These are phyloP conservation scores for Avena eriantha DNA, from an alignment of 176 grass and related monocot species.

Conservation along the genomic window DNA sequence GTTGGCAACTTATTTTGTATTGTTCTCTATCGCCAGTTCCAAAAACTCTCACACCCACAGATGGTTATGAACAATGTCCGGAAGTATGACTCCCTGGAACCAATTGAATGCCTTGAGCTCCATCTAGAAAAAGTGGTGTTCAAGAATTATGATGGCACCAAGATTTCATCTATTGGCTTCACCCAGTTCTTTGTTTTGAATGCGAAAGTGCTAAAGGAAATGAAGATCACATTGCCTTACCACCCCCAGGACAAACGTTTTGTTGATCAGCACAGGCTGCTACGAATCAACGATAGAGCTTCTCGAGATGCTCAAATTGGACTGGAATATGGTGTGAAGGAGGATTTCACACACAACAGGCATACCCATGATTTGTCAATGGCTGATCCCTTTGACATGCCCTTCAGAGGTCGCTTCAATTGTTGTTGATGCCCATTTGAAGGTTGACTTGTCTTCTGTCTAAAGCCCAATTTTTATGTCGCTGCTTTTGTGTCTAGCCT, in stretches of 20 bases:
- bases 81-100: background rate
- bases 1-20: constrained; percentile 2
- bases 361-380: background rate
- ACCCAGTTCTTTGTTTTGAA: constrained; percentile 32
- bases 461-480: too few relatives aligned
- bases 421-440: background rate
- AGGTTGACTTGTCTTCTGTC: background rate
- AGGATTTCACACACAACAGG: background rate
- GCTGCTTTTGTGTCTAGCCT: too few relatives aligned
- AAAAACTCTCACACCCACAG: background rate
- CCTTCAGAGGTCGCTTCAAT: background rate
- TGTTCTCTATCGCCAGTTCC: background rate
- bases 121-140: constrained; percentile 25
- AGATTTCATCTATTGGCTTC: background rate
- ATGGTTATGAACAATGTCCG: background rate
- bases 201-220: background rate
- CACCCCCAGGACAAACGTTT: background rate
- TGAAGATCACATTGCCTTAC: background rate
- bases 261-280: background rate
- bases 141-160: background rate
- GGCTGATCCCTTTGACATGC: background rate
- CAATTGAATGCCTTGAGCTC: background rate
- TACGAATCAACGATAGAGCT: background rate
- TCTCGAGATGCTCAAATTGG: background rate
- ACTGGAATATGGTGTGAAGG: background rate